These are phyloP conservation scores for Naganishia onofrii DNA, from an alignment of 768 basidiomycete genomes.

Conservation along the genomic window DNA sequence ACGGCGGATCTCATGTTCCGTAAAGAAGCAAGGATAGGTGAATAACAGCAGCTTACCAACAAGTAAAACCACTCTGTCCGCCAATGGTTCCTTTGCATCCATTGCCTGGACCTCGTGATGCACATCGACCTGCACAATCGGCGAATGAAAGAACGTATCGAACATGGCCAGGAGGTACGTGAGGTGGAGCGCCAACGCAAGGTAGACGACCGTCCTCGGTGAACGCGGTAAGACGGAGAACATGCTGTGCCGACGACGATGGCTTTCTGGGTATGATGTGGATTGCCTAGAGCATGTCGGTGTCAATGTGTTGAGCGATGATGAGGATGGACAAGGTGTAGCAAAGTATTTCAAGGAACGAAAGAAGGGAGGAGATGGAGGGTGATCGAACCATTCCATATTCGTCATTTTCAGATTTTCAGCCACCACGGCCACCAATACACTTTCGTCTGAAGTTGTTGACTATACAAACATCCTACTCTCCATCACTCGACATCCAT, in stretches of 20 bases:
- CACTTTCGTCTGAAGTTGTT: too few relatives aligned
- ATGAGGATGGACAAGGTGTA: too few relatives aligned
- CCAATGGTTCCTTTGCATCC: conserved; percentile 56
- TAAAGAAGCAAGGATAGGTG: background rate
- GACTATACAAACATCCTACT: too few relatives aligned
- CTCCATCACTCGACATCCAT: background rate
- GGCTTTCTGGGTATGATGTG: background rate
- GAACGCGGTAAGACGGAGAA: conserved; percentile 19
- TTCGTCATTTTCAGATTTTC: background rate
- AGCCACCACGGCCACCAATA: too few relatives aligned
- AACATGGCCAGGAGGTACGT: conserved; percentile 60
- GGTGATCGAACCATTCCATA: background rate
- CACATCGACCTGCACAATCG: conserved; percentile 29
- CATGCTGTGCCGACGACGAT: background rate
- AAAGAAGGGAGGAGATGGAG: too few relatives aligned
- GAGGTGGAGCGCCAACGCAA: conserved; percentile 72
- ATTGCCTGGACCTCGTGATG: conserved; percentile 65
- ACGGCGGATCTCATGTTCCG: background rate
- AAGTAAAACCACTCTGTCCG: conserved; percentile 74
- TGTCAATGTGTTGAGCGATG: too few relatives aligned
- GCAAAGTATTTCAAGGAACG: too few relatives aligned
- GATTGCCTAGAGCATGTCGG: too few relatives aligned
- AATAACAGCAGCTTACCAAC: conserved; percentile 61
- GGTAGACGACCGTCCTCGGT: conserved; percentile 50
- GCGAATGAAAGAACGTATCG: conserved; percentile 75